Evolutionary conservation across 2,329 filamentous ascomycete species (phyloP), one percentile per base, ranked within the genome.

Genomic region (Apiospora arundinis): DNA sequence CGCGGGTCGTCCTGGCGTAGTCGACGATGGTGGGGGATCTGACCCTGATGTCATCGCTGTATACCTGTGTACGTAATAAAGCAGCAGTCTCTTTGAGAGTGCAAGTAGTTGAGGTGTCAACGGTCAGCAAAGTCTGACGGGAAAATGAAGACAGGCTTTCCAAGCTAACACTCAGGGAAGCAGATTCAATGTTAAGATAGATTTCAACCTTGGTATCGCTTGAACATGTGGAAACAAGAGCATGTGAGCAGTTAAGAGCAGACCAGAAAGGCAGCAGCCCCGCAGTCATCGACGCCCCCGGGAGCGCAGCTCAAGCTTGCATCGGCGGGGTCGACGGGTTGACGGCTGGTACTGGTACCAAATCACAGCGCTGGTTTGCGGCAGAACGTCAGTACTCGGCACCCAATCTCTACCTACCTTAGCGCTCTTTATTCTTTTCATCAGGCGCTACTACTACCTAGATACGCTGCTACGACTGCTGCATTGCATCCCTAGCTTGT

Each of bases 1-100:
- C 18, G 90, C 76, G 68, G 86, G 78, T 70, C 83, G 83, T 48
- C 76, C 82, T 40, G 78, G 78, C 69, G 73, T 74, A 63, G 32
- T 40, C 69, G 76, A 76, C 44, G 74, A 74, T 45, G 76, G 74
- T 45, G 56, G 45, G 40, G 49, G 37, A 23, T 52, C 40, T 23
- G 42, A 28, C 52, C 77, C 79, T 75, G 81, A 79, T 74, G 80
- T 80, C 80, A 82, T 82, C 1, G 67, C 67, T 56, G 25, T 40
- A 5, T n/a, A 21, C n/a, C n/a, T n/a, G 5, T n/a, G 18, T n/a
- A 23, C 28, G 56, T n/a, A 11, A 37, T 23, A n/a, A n/a, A 63
- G 32, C 32, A 63, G 21, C 28, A 60, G 18, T 21, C 9, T 63
- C 32, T 40, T 40, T 40, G 18, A n/a, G 11, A 28, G 40, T 63